Conservation (phyloP, 768 basidiomycete species). For the Amanita thiersii region DNA sequence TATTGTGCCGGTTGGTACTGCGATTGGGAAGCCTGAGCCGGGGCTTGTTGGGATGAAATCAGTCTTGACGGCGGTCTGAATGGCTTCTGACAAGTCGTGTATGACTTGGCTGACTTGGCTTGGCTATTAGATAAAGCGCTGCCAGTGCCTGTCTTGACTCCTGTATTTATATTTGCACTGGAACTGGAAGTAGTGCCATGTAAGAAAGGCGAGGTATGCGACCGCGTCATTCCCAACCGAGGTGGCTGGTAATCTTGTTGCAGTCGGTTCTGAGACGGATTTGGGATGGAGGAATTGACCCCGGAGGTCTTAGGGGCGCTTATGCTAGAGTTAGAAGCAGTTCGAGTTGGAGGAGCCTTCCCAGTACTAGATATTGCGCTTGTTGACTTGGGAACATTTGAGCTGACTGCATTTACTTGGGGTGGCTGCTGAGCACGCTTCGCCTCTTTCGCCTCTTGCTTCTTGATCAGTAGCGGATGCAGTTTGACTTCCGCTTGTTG, state of each 20-base stretch:
- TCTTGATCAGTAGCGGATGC: constrained; percentile 5
- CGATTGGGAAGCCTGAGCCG: too few relatives aligned
- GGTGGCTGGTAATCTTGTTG: too few relatives aligned
- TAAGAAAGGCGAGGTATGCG: too few relatives aligned
- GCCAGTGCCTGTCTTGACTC: background rate
- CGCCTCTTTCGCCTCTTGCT: constrained; percentile 1
- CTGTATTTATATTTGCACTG: too few relatives aligned
- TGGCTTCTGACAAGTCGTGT: background rate
- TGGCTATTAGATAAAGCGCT: background rate
- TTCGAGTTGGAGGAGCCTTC: too few relatives aligned
- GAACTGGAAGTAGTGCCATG: too few relatives aligned
- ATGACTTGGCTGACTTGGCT: background rate
- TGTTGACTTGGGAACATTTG: background rate
- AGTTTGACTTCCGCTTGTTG: constrained; percentile 1
- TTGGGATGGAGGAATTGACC: too few relatives aligned
- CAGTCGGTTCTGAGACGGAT: too few relatives aligned
- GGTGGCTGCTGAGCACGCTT: constrained; percentile 1
- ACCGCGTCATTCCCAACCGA: too few relatives aligned
- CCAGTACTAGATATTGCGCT: background rate
- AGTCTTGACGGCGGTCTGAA: constrained; percentile 2
- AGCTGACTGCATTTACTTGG: too few relatives aligned
- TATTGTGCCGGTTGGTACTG: background rate
- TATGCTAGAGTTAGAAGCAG: too few relatives aligned
- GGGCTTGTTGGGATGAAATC: background rate
- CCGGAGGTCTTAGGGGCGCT: too few relatives aligned